Evolutionary conservation across 495 filamentous ascomycete genomes (phyloP), one percentile per base, ranked within the genome.

Genomic region (Aspergillus hancockii): DNA sequence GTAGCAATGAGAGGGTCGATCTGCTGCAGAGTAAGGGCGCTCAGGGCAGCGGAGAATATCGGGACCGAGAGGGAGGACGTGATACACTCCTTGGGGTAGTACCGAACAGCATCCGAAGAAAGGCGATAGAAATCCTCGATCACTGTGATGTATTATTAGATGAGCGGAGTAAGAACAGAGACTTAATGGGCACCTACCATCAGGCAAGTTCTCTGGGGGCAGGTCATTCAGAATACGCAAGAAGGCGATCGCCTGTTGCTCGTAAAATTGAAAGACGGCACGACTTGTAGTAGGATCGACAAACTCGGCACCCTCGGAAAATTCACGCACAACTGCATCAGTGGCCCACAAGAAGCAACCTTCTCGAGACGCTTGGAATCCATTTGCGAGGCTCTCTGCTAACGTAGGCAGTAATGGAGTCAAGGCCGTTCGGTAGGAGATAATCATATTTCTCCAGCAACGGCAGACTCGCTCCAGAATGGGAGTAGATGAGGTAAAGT

Each of bases 41-140:
- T 90, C 41, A 92, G 83, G 56, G 90, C 89, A 9, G 94, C 94
- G 58, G 90, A 85, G 72, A 98, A 90, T 61, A 96, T 91, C 12
- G 90, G 86, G 4, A 86, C 75, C 63, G 92, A 88, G 32, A 99
- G 83, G 2, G 79, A 72, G 0, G 92, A 96, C 2, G 79, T 81
- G 65, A 98, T 88, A 43, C 92, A 83, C 58, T 87, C 86, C 62
- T 89, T 82, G 38, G 95, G 90, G 69, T 96, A 95, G 75, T 92
- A 99, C 59, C 96, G 87, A 18, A 97, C 81, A 21, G 92, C 92
- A 74, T 98, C 93, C 13, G 89, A 86, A 5, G 91, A 84, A 14
- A 99, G 83, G 28, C 94, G 91, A 81, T 94, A 99, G 77, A 97
- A 99, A 69, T 99, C 94, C 75, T 99, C 94, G 66, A 97, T 98